Evolutionary conservation across 257 asterid genomes (phyloP).

Genomic region (Pogostemon cablin): DNA sequence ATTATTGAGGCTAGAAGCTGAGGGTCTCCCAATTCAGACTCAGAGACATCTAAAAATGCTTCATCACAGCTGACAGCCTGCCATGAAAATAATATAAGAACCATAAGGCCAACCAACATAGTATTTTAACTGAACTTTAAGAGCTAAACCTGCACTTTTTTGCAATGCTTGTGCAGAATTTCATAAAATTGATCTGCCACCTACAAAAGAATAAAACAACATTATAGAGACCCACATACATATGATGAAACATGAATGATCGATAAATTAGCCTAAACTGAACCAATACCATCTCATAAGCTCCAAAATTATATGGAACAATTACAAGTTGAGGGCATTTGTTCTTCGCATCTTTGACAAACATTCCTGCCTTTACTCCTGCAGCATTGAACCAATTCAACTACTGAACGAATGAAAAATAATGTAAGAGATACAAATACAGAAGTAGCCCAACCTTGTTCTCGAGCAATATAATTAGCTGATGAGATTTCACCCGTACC

Average conservation of each 20-base stretch:
- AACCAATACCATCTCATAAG: conserved; percentile 84
- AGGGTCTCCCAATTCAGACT: conserved; percentile 66
- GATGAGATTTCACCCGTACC: conserved; percentile 97
- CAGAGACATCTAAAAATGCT: conserved; percentile 88
- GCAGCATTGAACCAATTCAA: conserved; percentile 35
- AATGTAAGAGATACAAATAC: not conserved
- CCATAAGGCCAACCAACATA: conserved; percentile 23
- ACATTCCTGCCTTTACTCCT: conserved; percentile 98
- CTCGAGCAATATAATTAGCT: conserved; percentile 94
- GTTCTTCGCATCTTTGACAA: conserved; percentile 89
- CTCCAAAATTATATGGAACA: conserved; percentile 88
- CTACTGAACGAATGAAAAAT: conserved; percentile 13
- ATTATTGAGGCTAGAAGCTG: conserved; percentile 67
- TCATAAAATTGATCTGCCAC: conserved; percentile 95
- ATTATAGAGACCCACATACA: conserved; percentile 13
- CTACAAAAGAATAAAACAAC: conserved; percentile 47
- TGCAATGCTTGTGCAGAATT: conserved; percentile 85
- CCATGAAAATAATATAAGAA: conserved; percentile 33
- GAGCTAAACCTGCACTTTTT: conserved; percentile 79
- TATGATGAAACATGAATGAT: conserved; percentile 16
- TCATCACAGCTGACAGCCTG: conserved; percentile 99
- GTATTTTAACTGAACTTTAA: conserved; percentile 26
- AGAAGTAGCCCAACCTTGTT: conserved; percentile 60
- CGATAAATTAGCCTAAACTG: conserved; percentile 15
- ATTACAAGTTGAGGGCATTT: conserved; percentile 89